Evolutionary conservation across 345 rosid species (phyloP), one percentile per base, ranked within the genome.

Genomic region (Rhizophora apiculata): DNA sequence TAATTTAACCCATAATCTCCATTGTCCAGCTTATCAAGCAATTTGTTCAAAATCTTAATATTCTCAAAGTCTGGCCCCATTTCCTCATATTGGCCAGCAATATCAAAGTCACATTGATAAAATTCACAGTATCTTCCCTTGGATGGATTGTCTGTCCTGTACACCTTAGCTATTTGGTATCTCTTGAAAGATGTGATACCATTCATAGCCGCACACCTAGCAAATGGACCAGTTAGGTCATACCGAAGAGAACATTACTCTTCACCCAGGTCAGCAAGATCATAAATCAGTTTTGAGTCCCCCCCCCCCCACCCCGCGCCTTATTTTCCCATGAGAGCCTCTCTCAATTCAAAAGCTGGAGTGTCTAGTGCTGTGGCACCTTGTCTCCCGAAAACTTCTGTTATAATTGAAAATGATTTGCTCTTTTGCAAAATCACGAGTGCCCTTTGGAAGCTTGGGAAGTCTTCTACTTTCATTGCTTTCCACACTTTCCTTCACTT

Each of bases 181-280:
- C 98, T 84, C 82, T 85, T 92, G 65, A 90, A 84, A 32, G 97
- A 86, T 9, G 90, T 83, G 74, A 86, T 83, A 56, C 96, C 91
- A 82, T 92, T 90, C 94, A 88, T 87, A 62, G 98, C 98, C 83
- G 90, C 90, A 69, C 81, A 86, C 69, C 98, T 83, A 54, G 96
- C 96, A 86, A 95, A 95, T 57, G 97, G 99, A 63, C 90, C 97
- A 6, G 98, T 95, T 72, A 95, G 79, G 85, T 95, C 96, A 59
- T 95, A 95, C 48, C 97, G 81, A 73, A 95, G 73, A 61, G 98
- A 95, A 78, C 98, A 95, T 62, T 86, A 94, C 83, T 92, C 98
- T 71, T 97, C 99, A 69, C 98, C 99, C 96, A 92, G 97, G 72
- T 90, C 99, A 59, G 94, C 99, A 63, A 95, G 90, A 85, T 95